A percentile compares a stretch with the other conserved stretches of the same genome.
Conservation (phyloP, 352 stramenopile genomes). For the Paralagenidium karlingii region DNA sequence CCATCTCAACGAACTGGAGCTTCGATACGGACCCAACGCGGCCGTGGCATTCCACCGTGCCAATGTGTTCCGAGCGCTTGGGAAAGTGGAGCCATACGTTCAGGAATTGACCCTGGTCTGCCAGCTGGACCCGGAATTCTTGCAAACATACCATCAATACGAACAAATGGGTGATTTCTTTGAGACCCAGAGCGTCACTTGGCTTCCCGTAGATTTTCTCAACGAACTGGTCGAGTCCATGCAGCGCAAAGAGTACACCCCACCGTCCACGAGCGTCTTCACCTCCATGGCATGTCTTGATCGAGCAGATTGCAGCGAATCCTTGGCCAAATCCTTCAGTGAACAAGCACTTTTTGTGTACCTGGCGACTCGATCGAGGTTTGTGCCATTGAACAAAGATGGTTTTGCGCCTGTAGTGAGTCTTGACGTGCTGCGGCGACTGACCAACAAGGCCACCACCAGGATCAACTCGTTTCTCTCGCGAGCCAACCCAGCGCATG, state of each 20-base stretch:
- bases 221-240: constrained; percentile 20
- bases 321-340: too few relatives aligned
- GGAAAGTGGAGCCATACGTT: constrained; percentile 23
- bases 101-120: constrained; percentile 36
- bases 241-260: constrained; percentile 21
- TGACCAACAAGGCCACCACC: too few relatives aligned
- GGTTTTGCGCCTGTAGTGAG: too few relatives aligned
- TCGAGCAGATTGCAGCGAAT: too few relatives aligned
- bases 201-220: constrained; percentile 29
- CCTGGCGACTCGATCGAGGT: too few relatives aligned
- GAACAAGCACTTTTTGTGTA: too few relatives aligned
- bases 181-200: constrained; percentile 42
- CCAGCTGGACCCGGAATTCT: constrained; percentile 26
- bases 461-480: too few relatives aligned
- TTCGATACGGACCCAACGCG: constrained; percentile 33
- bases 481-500: too few relatives aligned
- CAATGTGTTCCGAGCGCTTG: constrained; percentile 28
- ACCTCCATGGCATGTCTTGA: too few relatives aligned
- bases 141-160: constrained; percentile 18
- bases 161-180: constrained; percentile 35
- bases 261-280: too few relatives aligned
- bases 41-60: constrained; percentile 50
- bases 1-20: constrained; percentile 40
- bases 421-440: too few relatives aligned
- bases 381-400: too few relatives aligned